phyloP scores from a whole-genome alignment of 129 eudicot species.

The Pulicaria dysenterica region DNA sequence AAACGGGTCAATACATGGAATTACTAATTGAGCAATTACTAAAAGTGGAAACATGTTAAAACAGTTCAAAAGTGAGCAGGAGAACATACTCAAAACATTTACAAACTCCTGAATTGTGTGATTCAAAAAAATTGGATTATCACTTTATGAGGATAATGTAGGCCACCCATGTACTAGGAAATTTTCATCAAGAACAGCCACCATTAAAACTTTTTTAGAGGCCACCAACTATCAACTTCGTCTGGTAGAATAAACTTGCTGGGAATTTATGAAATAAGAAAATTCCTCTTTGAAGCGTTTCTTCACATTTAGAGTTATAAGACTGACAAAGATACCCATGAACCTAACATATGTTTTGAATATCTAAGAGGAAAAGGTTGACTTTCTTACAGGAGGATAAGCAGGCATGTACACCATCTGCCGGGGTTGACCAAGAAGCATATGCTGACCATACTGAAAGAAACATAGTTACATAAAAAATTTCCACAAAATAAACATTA shows the following conservation, averaged over 20 bases:
- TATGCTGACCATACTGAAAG: slow-evolving; percentile 83
- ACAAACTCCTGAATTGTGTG: not conserved
- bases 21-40: not conserved
- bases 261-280: too few relatives aligned
- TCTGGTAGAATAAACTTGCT: too few relatives aligned
- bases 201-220: too few relatives aligned
- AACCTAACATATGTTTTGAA: not conserved
- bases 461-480: not conserved
- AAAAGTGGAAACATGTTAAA: not conserved
- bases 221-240: too few relatives aligned
- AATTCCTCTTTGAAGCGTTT: too few relatives aligned
- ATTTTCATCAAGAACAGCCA: too few relatives aligned
- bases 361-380: not conserved
- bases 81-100: not conserved
- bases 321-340: too few relatives aligned
- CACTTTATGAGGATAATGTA: not conserved
- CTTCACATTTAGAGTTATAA: too few relatives aligned
- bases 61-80: not conserved
- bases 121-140: not conserved
- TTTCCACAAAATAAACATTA: not conserved
- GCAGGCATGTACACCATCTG: slow-evolving; percentile 83
- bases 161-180: too few relatives aligned
- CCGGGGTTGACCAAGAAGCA: slow-evolving; percentile 78
- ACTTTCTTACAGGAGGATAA: slow-evolving; percentile 63
- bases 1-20: not conserved